Percentiles rank a stretch among this genome's conserved stretches.
These are phyloP conservation scores for Scheffersomyces stambukii DNA, from an alignment of 1,139 yeast species.

Conservation along the genomic window DNA sequence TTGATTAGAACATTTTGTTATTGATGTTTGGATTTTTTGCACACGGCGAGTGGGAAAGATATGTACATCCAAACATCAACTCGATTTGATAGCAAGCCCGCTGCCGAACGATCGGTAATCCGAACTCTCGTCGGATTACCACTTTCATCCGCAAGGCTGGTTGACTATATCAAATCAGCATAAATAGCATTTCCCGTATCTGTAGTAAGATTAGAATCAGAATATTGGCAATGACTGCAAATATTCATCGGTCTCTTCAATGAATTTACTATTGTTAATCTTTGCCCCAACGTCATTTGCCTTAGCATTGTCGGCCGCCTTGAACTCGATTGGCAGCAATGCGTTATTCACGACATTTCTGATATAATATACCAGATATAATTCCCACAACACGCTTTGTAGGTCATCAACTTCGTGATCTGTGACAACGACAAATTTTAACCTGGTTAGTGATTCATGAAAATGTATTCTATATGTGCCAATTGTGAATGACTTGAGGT, in stretches of 20 bases:
- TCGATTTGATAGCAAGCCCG: too few relatives aligned
- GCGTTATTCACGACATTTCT: slow-evolving; percentile 67
- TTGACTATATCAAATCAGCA: too few relatives aligned
- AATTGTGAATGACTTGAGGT: slow-evolving; percentile 64
- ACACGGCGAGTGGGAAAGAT: too few relatives aligned
- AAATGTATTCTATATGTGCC: slow-evolving; percentile 75
- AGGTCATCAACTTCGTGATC: slow-evolving; percentile 63
- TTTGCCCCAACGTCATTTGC: slow-evolving; percentile 13
- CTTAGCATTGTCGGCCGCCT: slow-evolving; percentile 19
- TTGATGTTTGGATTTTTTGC: too few relatives aligned
- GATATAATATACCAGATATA: slow-evolving; percentile 66
- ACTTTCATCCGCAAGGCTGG: too few relatives aligned
- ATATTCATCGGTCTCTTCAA: slow-evolving; percentile 40
- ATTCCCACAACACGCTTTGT: slow-evolving; percentile 56
- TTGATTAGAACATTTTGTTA: too few relatives aligned
- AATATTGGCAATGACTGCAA: slow-evolving; percentile 25
- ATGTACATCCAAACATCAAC: too few relatives aligned
- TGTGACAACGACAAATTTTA: slow-evolving; percentile 70
- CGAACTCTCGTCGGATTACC: too few relatives aligned
- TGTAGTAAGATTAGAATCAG: too few relatives aligned
- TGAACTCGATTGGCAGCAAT: slow-evolving; percentile 50
- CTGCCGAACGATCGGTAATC: too few relatives aligned
- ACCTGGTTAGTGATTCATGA: slow-evolving; percentile 73
- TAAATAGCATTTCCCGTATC: too few relatives aligned
- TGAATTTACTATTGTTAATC: slow-evolving; percentile 43